phyloP scores from a whole-genome alignment of 495 filamentous ascomycete genomes.

The Penicillium longicatenatum region DNA sequence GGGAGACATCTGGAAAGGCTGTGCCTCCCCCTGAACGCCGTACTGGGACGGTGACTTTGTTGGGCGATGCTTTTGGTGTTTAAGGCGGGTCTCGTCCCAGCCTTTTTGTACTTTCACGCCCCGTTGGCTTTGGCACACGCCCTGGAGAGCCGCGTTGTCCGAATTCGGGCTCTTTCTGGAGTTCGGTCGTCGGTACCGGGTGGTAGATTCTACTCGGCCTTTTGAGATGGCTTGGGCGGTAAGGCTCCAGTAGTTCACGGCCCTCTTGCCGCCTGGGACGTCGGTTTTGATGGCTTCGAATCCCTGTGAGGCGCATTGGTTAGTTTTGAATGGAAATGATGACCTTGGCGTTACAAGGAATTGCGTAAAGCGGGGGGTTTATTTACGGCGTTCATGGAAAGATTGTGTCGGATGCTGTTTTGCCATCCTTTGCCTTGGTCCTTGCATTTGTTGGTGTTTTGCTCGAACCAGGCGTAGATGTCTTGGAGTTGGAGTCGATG shows the following conservation, averaged over 20 bases:
- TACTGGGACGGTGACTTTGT: too few species aligned
- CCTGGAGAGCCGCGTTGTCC: conserved; percentile 29
- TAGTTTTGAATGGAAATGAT: conserved; percentile 4
- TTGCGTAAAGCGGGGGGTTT: too few species aligned
- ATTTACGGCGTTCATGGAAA: conserved; percentile 94
- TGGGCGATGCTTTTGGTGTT: neutral
- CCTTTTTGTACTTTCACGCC: neutral
- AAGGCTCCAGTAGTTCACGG: conserved; percentile 65
- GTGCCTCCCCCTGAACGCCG: too few species aligned
- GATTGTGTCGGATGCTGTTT: conserved; percentile 95
- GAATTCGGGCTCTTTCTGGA: conserved; percentile 48
- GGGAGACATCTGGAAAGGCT: neutral
- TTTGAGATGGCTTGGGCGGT: conserved; percentile 60
- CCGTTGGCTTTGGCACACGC: neutral
- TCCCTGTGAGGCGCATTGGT: conserved; percentile 47
- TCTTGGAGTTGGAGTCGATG: conserved; percentile 78
- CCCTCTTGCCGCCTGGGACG: conserved; percentile 54
- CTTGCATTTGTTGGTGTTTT: conserved; percentile 75
- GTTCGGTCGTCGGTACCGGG: conserved; percentile 63
- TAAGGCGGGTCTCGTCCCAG: neutral
- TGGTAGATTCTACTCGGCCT: conserved; percentile 73
- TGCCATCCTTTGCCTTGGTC: conserved; percentile 80
- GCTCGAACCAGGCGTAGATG: conserved; percentile 87
- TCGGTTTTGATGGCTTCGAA: conserved; percentile 61
- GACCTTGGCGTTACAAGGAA: neutral